phyloP scores from a whole-genome alignment of 441 rosid species.

The Adansonia grandidieri region DNA sequence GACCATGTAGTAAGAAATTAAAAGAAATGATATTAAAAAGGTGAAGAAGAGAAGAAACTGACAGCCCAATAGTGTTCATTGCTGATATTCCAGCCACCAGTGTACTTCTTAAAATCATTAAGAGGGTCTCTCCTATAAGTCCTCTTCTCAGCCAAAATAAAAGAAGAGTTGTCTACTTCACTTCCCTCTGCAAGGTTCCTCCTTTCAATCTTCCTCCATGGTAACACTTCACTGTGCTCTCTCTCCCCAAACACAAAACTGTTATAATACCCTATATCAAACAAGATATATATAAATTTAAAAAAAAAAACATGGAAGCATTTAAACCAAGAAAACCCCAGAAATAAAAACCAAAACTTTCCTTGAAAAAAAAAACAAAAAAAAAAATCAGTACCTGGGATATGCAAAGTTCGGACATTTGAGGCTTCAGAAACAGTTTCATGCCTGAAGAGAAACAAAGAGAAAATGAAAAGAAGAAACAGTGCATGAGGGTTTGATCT shows the following conservation, averaged over 20 bases:
- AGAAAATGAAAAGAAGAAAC: constrained; percentile 31
- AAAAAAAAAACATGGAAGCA: background rate
- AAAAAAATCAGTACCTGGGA: constrained; percentile 27
- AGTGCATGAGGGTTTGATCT: constrained; percentile 42
- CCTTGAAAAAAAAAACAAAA: background rate
- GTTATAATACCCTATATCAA: background rate
- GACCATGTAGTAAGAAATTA: background rate
- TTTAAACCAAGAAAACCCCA: constrained; percentile 11
- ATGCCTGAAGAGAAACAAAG: constrained; percentile 33
- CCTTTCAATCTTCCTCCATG: constrained; percentile 43
- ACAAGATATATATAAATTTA: background rate
- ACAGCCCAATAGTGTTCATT: constrained; percentile 77
- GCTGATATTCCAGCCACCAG: constrained; percentile 94
- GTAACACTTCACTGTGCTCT: constrained; percentile 32
- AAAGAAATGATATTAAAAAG: background rate
- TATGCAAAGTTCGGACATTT: constrained; percentile 19
- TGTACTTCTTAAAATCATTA: constrained; percentile 53
- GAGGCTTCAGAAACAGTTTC: constrained; percentile 33
- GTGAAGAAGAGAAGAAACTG: constrained; percentile 36
- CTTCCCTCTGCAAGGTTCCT: constrained; percentile 56
- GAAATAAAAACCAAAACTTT: background rate
- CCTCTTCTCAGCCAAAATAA: constrained; percentile 75
- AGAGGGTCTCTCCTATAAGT: constrained; percentile 75
- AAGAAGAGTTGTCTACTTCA: constrained; percentile 43
- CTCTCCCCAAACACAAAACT: constrained; percentile 29